Conservation (phyloP, 1,284 basidiomycete genomes). For the Rhodotorula sp. region DNA sequence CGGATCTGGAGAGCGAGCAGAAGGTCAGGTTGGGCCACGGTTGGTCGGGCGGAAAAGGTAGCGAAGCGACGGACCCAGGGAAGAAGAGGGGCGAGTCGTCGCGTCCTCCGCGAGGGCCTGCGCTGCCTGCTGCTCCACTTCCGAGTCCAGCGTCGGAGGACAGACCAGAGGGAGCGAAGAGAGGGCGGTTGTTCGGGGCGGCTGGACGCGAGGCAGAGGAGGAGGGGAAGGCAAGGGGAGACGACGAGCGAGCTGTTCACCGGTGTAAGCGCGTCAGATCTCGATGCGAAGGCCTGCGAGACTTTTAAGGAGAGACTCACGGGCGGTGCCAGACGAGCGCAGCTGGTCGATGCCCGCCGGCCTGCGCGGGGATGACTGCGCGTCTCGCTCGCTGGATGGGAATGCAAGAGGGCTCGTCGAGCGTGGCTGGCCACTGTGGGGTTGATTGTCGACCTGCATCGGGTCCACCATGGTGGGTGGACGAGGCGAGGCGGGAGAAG, state of each 20-base stretch:
- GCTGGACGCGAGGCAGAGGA: constrained; percentile 12
- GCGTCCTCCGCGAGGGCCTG: constrained; percentile 2
- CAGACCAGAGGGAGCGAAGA: constrained; percentile 23
- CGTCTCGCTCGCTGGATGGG: background rate
- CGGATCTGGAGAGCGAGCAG: constrained; percentile 17
- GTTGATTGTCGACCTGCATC: no score
- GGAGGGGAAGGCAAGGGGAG: constrained; percentile 35
- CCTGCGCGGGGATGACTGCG: background rate
- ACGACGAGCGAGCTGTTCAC: constrained; percentile 18
- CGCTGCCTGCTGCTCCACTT: background rate
- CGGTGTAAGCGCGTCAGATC: background rate
- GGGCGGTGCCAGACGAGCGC: constrained; percentile 1
- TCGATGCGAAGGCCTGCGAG: background rate
- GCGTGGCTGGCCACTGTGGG: background rate
- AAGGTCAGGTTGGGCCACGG: background rate
- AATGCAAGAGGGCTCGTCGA: constrained; percentile 31
- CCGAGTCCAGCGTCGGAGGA: constrained; percentile 25
- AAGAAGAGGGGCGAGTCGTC: constrained; percentile 42
- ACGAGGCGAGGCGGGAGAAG: background rate
- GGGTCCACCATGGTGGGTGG: background rate
- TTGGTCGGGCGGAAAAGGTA: background rate
- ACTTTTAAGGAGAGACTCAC: background rate
- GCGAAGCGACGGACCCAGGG: constrained; percentile 22
- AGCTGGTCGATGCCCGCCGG: constrained; percentile 10
- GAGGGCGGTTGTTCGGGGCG: constrained; percentile 3